Evolutionary conservation across 192 early-diverging fungal genomes (phyloP).

Genomic region (Rhizoclosmatium globosum): DNA sequence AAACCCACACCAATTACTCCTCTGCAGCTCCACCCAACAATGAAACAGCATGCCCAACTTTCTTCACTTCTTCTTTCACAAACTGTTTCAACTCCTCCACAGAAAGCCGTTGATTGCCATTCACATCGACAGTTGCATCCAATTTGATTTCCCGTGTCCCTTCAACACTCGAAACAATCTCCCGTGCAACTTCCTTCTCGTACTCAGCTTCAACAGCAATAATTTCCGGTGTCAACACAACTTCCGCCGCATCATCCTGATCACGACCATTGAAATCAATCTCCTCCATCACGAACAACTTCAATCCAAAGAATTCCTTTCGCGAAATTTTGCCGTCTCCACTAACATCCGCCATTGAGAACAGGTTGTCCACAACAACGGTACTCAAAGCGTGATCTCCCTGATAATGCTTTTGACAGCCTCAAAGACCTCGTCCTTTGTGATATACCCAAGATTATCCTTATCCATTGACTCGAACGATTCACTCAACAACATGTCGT

Average conservation of each 20-base stretch:
- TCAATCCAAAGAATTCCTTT: slow-evolving; percentile 4
- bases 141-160: too few relatives aligned
- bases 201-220: not conserved
- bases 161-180: too few relatives aligned
- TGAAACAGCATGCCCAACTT: too few relatives aligned
- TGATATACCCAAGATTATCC: not conserved
- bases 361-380: slow-evolving; percentile 25
- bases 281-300: slow-evolving; percentile 1
- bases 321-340: slow-evolving; percentile 17
- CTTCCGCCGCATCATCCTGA: not conserved
- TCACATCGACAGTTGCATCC: too few relatives aligned
- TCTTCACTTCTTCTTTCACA: too few relatives aligned
- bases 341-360: slow-evolving; percentile 9
- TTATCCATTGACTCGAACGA: slow-evolving; percentile 8
- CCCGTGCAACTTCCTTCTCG: not conserved
- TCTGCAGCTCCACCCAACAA: too few relatives aligned
- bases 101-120: too few relatives aligned
- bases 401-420: slow-evolving; percentile 5
- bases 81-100: too few relatives aligned
- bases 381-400: slow-evolving; percentile 4
- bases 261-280: slow-evolving; percentile 3
- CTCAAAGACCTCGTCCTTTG: slow-evolving; percentile 4
- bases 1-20: too few relatives aligned
- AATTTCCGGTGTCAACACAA: not conserved
- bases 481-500: not conserved